Evolutionary conservation across 768 basidiomycete species (phyloP).

Genomic region (Rhizopogon rudus): DNA sequence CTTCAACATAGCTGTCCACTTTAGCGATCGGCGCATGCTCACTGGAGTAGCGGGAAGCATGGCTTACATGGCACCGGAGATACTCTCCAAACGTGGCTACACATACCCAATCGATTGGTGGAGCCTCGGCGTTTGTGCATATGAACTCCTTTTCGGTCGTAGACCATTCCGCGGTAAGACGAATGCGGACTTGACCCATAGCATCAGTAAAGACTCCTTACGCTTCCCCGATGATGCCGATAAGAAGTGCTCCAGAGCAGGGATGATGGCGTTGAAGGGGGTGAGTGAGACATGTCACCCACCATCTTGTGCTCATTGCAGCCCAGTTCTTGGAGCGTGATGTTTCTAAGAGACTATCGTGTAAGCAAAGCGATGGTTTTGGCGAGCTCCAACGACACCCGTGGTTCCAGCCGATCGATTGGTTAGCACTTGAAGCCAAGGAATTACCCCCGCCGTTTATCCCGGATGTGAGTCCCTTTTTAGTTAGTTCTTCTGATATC

Average conservation of each 20-base stretch:
- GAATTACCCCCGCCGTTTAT: slow-evolving; percentile 75
- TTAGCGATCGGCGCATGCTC: slow-evolving; percentile 74
- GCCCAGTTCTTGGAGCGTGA: slow-evolving; percentile 84
- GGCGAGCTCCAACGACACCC: slow-evolving; percentile 74
- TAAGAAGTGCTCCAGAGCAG: slow-evolving; percentile 68
- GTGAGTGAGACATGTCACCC: slow-evolving; percentile 42
- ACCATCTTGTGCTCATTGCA: slow-evolving; percentile 5
- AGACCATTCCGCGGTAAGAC: slow-evolving; percentile 92
- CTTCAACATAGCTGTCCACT: slow-evolving; percentile 99
- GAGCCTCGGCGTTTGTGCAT: slow-evolving; percentile 92
- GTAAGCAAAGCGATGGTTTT: slow-evolving; percentile 75
- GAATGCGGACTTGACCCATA: slow-evolving; percentile 87
- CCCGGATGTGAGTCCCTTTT: slow-evolving; percentile 60
- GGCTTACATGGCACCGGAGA: slow-evolving; percentile 98
- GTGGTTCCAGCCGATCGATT: slow-evolving; percentile 90
- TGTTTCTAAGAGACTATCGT: slow-evolving; percentile 73
- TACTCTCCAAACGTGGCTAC: slow-evolving; percentile 90
- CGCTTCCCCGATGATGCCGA: slow-evolving; percentile 90
- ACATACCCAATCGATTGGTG: slow-evolving; percentile 95
- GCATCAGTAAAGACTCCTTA: slow-evolving; percentile 83
- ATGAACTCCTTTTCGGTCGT: slow-evolving; percentile 88
- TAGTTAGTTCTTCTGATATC: not conserved
- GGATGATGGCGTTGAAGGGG: slow-evolving; percentile 73
- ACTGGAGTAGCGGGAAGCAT: slow-evolving; percentile 96
- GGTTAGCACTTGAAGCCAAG: slow-evolving; percentile 81